phyloP scores from a whole-genome alignment of 2,329 filamentous ascomycete species.

The Didymosphaeria variabile region DNA sequence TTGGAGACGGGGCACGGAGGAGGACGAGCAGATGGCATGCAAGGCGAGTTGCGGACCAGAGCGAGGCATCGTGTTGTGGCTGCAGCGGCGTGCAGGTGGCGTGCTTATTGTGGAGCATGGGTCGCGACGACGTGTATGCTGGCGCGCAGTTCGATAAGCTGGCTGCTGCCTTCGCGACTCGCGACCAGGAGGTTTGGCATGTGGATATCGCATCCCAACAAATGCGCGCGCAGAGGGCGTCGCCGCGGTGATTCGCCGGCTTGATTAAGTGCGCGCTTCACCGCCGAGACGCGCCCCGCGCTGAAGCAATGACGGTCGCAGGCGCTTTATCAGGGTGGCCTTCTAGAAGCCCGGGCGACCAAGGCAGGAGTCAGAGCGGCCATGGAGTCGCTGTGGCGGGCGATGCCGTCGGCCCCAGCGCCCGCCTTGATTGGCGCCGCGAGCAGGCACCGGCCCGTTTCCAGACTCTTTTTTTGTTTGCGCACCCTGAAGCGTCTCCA shows the following conservation, averaged over 20 bases:
- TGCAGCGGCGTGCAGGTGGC: slow-evolving; percentile 22
- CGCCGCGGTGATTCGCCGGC: not conserved
- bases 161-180: slow-evolving; percentile 3
- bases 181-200: not conserved
- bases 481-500: not conserved
- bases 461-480: slow-evolving; percentile 31
- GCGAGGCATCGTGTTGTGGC: slow-evolving; percentile 16
- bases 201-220: slow-evolving; percentile 11
- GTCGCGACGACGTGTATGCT: not conserved
- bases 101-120: slow-evolving; percentile 31
- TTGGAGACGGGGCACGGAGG: not conserved
- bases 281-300: slow-evolving; percentile 8
- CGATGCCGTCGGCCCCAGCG: slow-evolving; percentile 4
- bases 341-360: slow-evolving; percentile 6
- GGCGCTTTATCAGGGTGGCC: not conserved
- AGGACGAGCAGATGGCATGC: not conserved
- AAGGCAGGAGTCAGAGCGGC: slow-evolving; percentile 1
- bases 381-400: not conserved
- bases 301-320: not conserved
- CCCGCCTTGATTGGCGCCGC: not conserved
- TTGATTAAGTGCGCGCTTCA: not conserved
- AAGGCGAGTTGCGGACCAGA: not conserved
- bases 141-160: not conserved
- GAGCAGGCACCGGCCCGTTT: slow-evolving; percentile 26
- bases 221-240: not conserved